A percentile compares a stretch with the other conserved stretches of the same genome.
These are phyloP conservation scores for Termitomyces bulborhizus DNA, from an alignment of 768 basidiomycete genomes.

Conservation along the genomic window DNA sequence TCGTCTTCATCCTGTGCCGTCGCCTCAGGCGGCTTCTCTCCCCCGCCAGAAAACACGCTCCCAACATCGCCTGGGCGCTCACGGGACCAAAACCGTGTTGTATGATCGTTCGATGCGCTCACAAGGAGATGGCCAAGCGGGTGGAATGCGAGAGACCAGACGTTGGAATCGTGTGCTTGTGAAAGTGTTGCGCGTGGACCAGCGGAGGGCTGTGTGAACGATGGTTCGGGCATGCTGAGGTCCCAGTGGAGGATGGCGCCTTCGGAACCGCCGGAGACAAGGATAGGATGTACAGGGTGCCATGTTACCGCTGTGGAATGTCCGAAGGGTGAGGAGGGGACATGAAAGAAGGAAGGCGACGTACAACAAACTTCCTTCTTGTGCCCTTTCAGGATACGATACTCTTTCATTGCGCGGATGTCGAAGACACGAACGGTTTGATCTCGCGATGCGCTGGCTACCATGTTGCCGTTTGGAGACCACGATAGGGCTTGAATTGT, in stretches of 20 bases:
- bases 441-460: constrained; percentile 93
- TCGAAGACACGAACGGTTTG: constrained; percentile 95
- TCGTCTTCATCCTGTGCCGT: constrained; percentile 70
- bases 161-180: constrained; percentile 97
- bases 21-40: constrained; percentile 77
- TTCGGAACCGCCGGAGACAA: constrained; percentile 92
- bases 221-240: constrained; percentile 58
- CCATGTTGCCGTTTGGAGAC: constrained; percentile 91
- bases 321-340: background rate
- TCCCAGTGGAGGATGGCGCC: constrained; percentile 95
- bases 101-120: constrained; percentile 95
- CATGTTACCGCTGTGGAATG: constrained; percentile 70
- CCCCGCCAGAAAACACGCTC: constrained; percentile 74
- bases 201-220: constrained; percentile 35
- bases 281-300: constrained; percentile 91
- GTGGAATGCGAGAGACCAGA: constrained; percentile 94
- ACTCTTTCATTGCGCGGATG: constrained; percentile 96
- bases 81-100: constrained; percentile 97
- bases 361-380: constrained; percentile 97
- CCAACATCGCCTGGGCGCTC: constrained; percentile 80
- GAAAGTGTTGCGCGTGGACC: constrained; percentile 78
- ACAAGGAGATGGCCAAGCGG: constrained; percentile 94
- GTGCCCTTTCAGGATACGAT: constrained; percentile 88
- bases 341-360: constrained; percentile 22
- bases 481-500: constrained; percentile 90